Conservation (phyloP, 345 rosid species). For the Triadica sebifera region DNA sequence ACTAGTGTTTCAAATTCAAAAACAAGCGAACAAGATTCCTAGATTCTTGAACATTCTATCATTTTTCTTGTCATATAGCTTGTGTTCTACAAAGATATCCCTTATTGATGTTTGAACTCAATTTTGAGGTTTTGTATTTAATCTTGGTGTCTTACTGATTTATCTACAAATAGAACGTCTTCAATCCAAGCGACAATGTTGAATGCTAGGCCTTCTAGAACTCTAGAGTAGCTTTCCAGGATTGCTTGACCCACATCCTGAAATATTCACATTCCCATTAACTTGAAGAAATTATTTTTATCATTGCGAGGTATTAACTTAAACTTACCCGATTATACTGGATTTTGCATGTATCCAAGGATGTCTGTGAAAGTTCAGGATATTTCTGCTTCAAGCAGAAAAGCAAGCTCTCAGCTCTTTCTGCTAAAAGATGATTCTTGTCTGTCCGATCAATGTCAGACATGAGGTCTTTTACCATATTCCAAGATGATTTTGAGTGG, state of each 20-base stretch:
- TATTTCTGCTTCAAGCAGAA: conserved; percentile 81
- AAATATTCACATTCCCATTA: conserved; percentile 4
- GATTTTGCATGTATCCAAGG: conserved; percentile 91
- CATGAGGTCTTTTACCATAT: conserved; percentile 75
- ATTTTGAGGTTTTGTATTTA: not conserved
- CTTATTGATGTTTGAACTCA: not conserved
- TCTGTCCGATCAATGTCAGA: conserved; percentile 58
- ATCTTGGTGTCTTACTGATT: conserved; percentile 47
- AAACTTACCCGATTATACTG: conserved; percentile 66
- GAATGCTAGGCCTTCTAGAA: conserved; percentile 86
- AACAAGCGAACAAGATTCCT: not conserved
- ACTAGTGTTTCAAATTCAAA: not conserved
- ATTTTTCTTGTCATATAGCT: not conserved
- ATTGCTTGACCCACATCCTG: conserved; percentile 94
- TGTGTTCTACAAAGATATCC: conserved; percentile 14
- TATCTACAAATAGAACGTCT: conserved; percentile 68
- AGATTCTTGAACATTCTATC: not conserved
- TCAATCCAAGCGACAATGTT: conserved; percentile 87
- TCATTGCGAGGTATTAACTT: not conserved
- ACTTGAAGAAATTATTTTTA: not conserved
- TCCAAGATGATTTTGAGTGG: conserved; percentile 83
- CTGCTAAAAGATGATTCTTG: conserved; percentile 72
- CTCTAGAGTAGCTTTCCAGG: conserved; percentile 88
- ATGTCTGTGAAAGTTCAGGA: conserved; percentile 87
- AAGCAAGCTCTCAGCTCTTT: conserved; percentile 77